Evolutionary conservation across 1,284 basidiomycete species (phyloP).

Genomic region (Athelia sp.): DNA sequence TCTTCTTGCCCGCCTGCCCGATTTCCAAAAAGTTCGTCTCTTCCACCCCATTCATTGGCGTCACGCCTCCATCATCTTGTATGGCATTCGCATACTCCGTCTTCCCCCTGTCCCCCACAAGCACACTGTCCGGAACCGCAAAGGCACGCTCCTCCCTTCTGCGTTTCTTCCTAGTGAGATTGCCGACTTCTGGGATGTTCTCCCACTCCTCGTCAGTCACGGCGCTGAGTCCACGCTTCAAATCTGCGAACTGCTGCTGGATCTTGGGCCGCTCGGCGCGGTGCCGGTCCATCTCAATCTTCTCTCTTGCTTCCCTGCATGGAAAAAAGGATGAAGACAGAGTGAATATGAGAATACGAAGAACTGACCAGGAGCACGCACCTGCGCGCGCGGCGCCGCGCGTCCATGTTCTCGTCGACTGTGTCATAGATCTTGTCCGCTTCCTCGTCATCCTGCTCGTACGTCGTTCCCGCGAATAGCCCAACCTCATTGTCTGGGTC

Average conservation of each 20-base stretch:
- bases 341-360: constrained; percentile 18
- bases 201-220: constrained; percentile 96
- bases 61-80: constrained; percentile 67
- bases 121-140: constrained; percentile 89
- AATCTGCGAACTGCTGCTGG: constrained; percentile 90
- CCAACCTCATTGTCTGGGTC: constrained; percentile 98
- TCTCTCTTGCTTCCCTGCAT: constrained; percentile 70
- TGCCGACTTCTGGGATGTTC: constrained; percentile 92
- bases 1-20: constrained; percentile 94
- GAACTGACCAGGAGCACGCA: constrained; percentile 48
- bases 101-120: constrained; percentile 77
- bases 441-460: constrained; percentile 97
- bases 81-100: constrained; percentile 74
- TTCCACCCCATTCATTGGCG: constrained; percentile 70
- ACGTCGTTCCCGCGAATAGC: constrained; percentile 91
- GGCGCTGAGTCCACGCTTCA: constrained; percentile 84
- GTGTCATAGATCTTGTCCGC: constrained; percentile 92
- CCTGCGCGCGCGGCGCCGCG: constrained; percentile 76
- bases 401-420: constrained; percentile 90
- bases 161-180: constrained; percentile 89
- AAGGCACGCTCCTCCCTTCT: constrained; percentile 83
- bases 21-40: constrained; percentile 96
- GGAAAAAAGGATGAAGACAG: constrained; percentile 20
- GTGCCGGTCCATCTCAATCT: constrained; percentile 65
- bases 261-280: constrained; percentile 85